A percentile compares a stretch with the other conserved stretches of the same genome.
These are phyloP conservation scores for Spiromastix sp. DNA, from an alignment of 2,329 filamentous ascomycete genomes.

Conservation along the genomic window DNA sequence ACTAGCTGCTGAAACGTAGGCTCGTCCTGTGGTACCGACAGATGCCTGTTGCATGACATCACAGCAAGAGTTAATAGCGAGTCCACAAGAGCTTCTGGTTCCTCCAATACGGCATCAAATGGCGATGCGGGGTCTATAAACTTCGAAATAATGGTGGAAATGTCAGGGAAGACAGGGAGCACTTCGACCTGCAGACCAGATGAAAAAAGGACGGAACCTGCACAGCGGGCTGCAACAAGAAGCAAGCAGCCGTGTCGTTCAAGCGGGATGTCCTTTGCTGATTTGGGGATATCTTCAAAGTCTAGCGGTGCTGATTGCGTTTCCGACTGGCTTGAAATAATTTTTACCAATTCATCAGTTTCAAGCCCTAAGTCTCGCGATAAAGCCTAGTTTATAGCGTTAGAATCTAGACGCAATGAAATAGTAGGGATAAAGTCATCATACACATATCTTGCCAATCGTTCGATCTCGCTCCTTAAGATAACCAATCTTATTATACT, in stretches of 20 bases:
- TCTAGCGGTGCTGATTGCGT: conserved; percentile 34
- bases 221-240: conserved; percentile 42
- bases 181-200: conserved; percentile 26
- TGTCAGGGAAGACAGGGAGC: conserved; percentile 43
- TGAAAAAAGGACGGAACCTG: conserved; percentile 40
- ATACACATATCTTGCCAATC: conserved; percentile 45
- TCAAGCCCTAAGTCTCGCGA: conserved; percentile 44
- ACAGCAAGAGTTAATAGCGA: conserved; percentile 43
- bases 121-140: conserved; percentile 37
- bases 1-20: conserved; percentile 44
- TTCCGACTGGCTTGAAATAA: conserved; percentile 30
- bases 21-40: conserved; percentile 37
- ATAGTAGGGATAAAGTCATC: conserved; percentile 7
- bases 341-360: conserved; percentile 37
- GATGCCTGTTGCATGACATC: conserved; percentile 37
- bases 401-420: conserved; percentile 3
- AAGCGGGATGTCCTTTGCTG: conserved; percentile 44
- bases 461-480: conserved; percentile 45
- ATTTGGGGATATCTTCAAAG: conserved; percentile 45
- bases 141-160: conserved; percentile 41
- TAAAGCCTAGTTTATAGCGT: conserved; percentile 29
- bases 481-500: conserved; percentile 40
- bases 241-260: conserved; percentile 46
- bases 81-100: conserved; percentile 42
- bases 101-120: conserved; percentile 17